Base-by-base conservation (phyloP, 352 stramenopile species). In the Plasmopara viticola region DNA sequence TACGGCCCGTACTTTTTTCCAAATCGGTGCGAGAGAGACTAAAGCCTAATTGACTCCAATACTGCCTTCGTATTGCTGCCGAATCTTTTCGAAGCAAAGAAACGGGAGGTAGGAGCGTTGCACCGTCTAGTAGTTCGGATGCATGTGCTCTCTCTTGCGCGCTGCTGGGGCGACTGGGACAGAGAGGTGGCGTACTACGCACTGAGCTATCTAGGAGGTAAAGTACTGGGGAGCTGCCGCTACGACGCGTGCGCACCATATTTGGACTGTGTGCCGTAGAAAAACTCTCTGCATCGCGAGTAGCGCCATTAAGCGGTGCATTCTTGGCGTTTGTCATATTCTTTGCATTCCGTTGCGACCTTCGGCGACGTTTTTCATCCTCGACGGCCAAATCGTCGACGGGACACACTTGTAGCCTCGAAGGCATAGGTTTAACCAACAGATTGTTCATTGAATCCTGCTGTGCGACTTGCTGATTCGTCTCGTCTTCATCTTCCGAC, bases 11-110 rank as follows among this genome's bases (percentile, higher is more conserved):
- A 33, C 77, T 85, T 47, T 86, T 84, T 58, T 92, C 82, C 20
- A 94, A 54, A 51, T 94, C 82, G 25, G 74, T 80, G n/a, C 77
- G 78, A 9, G 82, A 88, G 20, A 87, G 44, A 66, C 71, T 90
- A 34, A 94, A 78, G 29, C 84, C 84, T 9, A 94, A 59, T 53
- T 94, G 82, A 50, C 70, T 93, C 84, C 78, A 90, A 58, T 94
- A 94, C 58, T 92, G 76, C 58, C 87, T 76, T 37, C 84, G 79
- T 47, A 94, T 90, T 4, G 80, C 78, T 56, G 86, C 86, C 17
- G 76, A 87, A 61, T 94, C 84, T 50, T 85, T 85, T 39, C 81
- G 80, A 29, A 88, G 64, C 42, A 74, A 61, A 18, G 73, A 64
- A 39, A 57, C 56, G 18, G 62, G 43, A 0, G 66, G 45, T 18